Conservation (phyloP, 1,284 basidiomycete genomes). For the Pterulicium gracile region DNA sequence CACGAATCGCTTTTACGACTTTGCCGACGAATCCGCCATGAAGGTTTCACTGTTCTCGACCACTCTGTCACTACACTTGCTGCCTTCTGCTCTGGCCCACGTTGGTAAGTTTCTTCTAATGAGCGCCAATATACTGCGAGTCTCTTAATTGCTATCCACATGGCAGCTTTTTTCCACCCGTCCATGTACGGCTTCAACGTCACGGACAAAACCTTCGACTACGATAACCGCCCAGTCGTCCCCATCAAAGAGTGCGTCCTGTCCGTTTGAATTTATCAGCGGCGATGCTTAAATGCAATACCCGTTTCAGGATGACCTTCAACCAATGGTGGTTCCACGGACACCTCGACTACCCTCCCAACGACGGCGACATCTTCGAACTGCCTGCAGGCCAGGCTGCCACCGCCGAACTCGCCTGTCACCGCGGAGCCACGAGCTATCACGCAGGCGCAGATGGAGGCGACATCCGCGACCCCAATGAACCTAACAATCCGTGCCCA, state of each 20-base stretch:
- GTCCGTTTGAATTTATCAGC: background rate
- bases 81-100: background rate
- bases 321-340: conserved; percentile 67
- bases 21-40: no score
- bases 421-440: conserved; percentile 15
- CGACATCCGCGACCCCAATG: conserved; percentile 30
- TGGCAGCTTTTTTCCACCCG: conserved; percentile 20
- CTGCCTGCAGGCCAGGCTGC: conserved; percentile 42
- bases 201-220: conserved; percentile 33
- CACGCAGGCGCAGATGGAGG: conserved; percentile 44
- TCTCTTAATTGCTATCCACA: background rate
- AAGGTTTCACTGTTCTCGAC: background rate
- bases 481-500: conserved; percentile 38
- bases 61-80: background rate
- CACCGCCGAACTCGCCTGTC: conserved; percentile 41
- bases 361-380: conserved; percentile 41
- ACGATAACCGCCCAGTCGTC: conserved; percentile 44
- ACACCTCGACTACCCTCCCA: conserved; percentile 44
- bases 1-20: no score
- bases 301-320: conserved; percentile 27
- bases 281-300: background rate
- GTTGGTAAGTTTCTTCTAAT: conserved; percentile 1
- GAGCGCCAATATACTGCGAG: no score
- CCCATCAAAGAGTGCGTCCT: conserved; percentile 33
- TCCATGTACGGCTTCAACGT: conserved; percentile 47